Conservation (phyloP, 2,329 filamentous ascomycete species). For the Paecilomyces formosus region DNA sequence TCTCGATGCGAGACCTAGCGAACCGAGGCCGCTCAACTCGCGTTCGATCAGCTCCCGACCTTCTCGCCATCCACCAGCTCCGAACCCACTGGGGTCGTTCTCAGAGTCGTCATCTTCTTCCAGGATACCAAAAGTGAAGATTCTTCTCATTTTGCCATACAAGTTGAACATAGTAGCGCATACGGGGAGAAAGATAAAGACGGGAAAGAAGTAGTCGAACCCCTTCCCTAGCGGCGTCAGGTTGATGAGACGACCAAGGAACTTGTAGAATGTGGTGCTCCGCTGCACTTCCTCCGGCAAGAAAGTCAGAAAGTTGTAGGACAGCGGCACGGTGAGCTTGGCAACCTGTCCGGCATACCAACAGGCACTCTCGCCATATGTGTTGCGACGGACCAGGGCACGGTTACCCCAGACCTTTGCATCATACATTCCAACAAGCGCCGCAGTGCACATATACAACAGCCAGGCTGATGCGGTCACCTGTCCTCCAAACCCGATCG, state of each 20-base stretch:
- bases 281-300: conserved; percentile 64
- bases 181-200: conserved; percentile 79
- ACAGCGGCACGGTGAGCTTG: conserved; percentile 81
- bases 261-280: conserved; percentile 77
- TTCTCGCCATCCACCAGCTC: conserved; percentile 82
- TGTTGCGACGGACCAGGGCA: conserved; percentile 82
- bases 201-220: conserved; percentile 83
- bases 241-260: conserved; percentile 76
- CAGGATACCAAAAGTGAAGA: conserved; percentile 72
- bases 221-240: conserved; percentile 73
- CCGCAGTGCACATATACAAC: conserved; percentile 89
- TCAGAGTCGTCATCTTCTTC: conserved; percentile 63
- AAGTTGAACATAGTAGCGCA: conserved; percentile 80
- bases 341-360: conserved; percentile 95
- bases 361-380: conserved; percentile 84
- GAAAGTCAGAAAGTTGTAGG: conserved; percentile 96
- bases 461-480: conserved; percentile 81
- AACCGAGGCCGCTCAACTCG: conserved; percentile 61
- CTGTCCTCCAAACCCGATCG: conserved; percentile 81
- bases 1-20: conserved; percentile 32
- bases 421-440: conserved; percentile 79
- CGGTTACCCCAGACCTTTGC: conserved; percentile 97
- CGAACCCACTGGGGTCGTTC: conserved; percentile 57
- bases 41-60: conserved; percentile 84
- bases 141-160: conserved; percentile 70